Evolutionary conservation across 2,329 filamentous ascomycete species (phyloP), one percentile per base, ranked within the genome.

Genomic region (Phaeosphaeria sp.): DNA sequence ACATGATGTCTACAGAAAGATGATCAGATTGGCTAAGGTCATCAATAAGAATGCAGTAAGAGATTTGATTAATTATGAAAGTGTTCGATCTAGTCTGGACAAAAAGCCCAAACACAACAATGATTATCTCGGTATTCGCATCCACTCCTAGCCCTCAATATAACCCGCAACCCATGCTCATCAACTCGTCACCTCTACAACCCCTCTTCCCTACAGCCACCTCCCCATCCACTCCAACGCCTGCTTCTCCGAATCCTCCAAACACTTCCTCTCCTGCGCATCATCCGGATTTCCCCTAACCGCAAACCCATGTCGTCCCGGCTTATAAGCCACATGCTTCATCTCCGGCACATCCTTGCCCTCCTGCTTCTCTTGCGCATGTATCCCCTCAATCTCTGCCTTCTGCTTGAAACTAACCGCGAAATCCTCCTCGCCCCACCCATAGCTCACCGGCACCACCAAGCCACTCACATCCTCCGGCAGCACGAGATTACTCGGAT

Each of bases 401-500:
- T 60, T 63, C 56, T 75, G 56, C 46, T 56, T 53, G 44, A 59
- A 65, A 1, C 47, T 58, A 33, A 62, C 59, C 10, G 51, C 62
- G 6, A 52, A 50, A 46, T 64, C 65, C 23, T 59, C 58, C 22
- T 57, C 55, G 2, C 63, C 68, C 69, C 60, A 71, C 4, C 61
- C 67, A 39, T 58, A 58, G 22, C 55, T 68, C 18, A 54, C 54
- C 13, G 68, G 64, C n/a, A 65, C 64, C 18, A 58, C 55, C 2
- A 70, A 23, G 15, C 46, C 50, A 44, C 59, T 52, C 3, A 67
- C 62, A 62, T 79, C 77, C 3, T 65, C 72, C 0, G 76, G 76
- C n/a, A 79, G 21, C 1, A 55, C 60, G 50, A 79, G 23, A 55
- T 78, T 61, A 52, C 74, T 77, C 9, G 77, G 77, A 62, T 80